These are phyloP conservation scores for Phytopythium helicoides DNA, from an alignment of 352 stramenopile species.

Conservation along the genomic window DNA sequence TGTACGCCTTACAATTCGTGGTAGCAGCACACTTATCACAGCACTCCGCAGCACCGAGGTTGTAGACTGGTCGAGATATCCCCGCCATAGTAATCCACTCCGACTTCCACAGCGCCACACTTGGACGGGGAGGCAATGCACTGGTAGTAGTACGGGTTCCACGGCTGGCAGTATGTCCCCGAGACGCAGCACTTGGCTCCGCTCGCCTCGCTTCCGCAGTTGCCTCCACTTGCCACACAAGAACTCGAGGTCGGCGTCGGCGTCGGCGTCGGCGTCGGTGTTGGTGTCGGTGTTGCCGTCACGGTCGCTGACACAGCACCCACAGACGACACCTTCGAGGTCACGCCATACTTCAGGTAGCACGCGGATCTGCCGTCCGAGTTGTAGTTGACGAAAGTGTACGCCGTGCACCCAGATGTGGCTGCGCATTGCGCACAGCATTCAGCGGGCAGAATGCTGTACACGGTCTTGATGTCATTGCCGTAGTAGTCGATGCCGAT, in stretches of 20 bases:
- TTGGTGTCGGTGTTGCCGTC: too few relatives aligned
- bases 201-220: conserved; percentile 9
- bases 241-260: too few relatives aligned
- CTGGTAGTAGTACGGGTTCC: conserved; percentile 32
- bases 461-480: conserved; percentile 21
- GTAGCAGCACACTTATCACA: conserved; percentile 14
- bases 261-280: too few relatives aligned
- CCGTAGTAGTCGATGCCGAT: too few relatives aligned
- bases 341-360: conserved; percentile 23
- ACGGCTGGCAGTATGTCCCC: conserved; percentile 35
- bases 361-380: conserved; percentile 20
- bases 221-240: too few relatives aligned
- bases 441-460: conserved; percentile 9
- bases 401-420: conserved; percentile 14
- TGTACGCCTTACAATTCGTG: conserved; percentile 18
- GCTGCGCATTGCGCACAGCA: conserved; percentile 15
- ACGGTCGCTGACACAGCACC: conserved; percentile 21
- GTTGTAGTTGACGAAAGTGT: conserved; percentile 25
- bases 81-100: conserved; percentile 34
- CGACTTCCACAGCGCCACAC: conserved; percentile 20
- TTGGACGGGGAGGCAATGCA: conserved; percentile 24
- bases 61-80: conserved; percentile 29
- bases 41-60: conserved; percentile 11
- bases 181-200: conserved; percentile 19
- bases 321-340: conserved; percentile 8